Evolutionary conservation across 2,329 filamentous ascomycete genomes (phyloP), one percentile per base, ranked within the genome.

Genomic region (Leptoxyphium fumago): DNA sequence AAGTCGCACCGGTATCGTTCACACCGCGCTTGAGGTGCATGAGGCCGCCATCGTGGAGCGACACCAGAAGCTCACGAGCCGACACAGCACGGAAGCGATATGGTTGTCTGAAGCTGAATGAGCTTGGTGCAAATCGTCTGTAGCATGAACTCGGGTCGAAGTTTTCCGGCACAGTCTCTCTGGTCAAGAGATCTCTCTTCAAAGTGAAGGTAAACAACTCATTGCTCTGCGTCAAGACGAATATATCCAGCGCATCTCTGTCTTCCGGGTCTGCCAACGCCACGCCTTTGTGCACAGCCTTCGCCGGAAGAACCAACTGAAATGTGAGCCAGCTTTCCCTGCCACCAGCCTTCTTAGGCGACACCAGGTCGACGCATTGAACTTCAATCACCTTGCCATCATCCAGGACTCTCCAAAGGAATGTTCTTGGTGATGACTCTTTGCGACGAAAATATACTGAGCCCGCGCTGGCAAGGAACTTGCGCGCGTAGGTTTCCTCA

Each of bases 381-480:
- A 98, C 72, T 64, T 91, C 89, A 53, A 98, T 71, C 49, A 86
- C 71, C 52, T 76, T 83, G 56, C 79, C 78, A 55, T 85, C 78
- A 57, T 94, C 82, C 48, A 95, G 67, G 34, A 96, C 74, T 53
- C 89, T 78, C 91, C 91, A 98, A 40, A 94, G 73, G 59, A 96
- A 93, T 63, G 78, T 85, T 58, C 84, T 80, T 34, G 91, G 91
- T 50, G 82, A 80, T 50, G 75, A 71, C 57, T 82, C 77, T 61
- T 82, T 75, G 61, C 76, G 75, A 44, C 91, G 79, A 63, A 94
- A 87, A 67, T 85, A 94, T 45, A 96, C 74, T 2, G 85, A 86
- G 26, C 85, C 82, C 29, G 87, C 77, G 2, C 72, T 80, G 21
- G 89, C 85, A 43, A 95, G 68, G 58, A 84, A 77, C 50, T 76